Percentiles rank a stretch among this genome's conserved stretches.
phyloP scores from a whole-genome alignment of 2,329 filamentous ascomycete genomes.

The Ophiostoma angusticollis region DNA sequence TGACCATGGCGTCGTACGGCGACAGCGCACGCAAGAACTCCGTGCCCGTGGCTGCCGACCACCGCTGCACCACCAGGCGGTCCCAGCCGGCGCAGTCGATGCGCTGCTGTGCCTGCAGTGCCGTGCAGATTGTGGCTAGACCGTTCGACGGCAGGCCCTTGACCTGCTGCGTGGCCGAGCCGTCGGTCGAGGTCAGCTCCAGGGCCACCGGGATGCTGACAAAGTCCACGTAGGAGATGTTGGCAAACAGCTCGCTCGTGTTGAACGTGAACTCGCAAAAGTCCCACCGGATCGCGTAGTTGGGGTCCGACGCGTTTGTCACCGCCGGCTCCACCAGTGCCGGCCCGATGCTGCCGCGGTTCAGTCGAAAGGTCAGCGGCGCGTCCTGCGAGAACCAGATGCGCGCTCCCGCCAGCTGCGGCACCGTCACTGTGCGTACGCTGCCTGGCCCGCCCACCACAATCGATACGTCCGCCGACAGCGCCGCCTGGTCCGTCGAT shows the following conservation, averaged over 20 bases:
- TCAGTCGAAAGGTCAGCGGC: slow-evolving; percentile 54
- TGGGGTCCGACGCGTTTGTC: slow-evolving; percentile 50
- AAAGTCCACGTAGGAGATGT: slow-evolving; percentile 68
- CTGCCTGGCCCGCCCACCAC: slow-evolving; percentile 47
- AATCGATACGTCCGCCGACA: slow-evolving; percentile 49
- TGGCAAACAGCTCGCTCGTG: slow-evolving; percentile 46
- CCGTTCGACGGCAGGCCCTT: slow-evolving; percentile 35
- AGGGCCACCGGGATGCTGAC: slow-evolving; percentile 51
- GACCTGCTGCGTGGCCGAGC: slow-evolving; percentile 29
- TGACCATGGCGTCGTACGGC: slow-evolving; percentile 36
- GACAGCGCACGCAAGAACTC: slow-evolving; percentile 35
- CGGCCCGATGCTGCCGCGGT: slow-evolving; percentile 43
- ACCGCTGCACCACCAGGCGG: slow-evolving; percentile 32
- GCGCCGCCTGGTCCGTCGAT: slow-evolving; percentile 31
- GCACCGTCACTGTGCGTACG: slow-evolving; percentile 49
- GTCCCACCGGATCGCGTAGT: slow-evolving; percentile 49
- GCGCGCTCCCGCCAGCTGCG: slow-evolving; percentile 55
- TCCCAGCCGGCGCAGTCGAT: slow-evolving; percentile 38
- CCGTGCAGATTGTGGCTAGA: slow-evolving; percentile 31
- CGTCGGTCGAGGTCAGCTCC: slow-evolving; percentile 34
- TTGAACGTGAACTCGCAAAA: slow-evolving; percentile 62
- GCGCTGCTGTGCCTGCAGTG: slow-evolving; percentile 32
- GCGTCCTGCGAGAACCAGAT: slow-evolving; percentile 56
- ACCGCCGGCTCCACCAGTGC: slow-evolving; percentile 63
- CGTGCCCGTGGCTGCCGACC: slow-evolving; percentile 18